Evolutionary conservation across 345 rosid genomes (phyloP).

Genomic region (Dipteronia dyeriana): DNA sequence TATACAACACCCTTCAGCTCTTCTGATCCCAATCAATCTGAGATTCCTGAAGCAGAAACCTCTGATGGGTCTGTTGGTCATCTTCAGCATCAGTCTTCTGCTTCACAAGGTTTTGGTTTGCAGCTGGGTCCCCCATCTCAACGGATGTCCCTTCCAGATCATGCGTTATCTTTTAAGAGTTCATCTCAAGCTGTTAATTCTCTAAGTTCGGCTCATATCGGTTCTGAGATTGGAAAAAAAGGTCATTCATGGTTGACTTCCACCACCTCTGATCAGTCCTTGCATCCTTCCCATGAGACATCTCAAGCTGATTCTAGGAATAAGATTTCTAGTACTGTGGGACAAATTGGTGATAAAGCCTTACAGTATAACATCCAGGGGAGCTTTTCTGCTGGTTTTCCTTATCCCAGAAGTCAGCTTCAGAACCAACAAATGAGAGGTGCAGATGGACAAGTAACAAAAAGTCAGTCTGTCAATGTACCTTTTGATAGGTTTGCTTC

Average conservation of each 20-base stretch:
- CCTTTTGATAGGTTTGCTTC: constrained; percentile 41
- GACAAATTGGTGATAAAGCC: constrained; percentile 33
- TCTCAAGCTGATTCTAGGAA: constrained; percentile 42
- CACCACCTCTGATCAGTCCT: constrained; percentile 43
- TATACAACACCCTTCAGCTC: constrained; percentile 49
- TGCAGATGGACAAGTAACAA: constrained; percentile 37
- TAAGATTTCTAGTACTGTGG: constrained; percentile 33
- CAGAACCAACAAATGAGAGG: constrained; percentile 41
- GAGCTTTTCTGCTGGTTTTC: constrained; percentile 41
- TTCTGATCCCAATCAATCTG: constrained; percentile 39
- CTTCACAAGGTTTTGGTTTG: constrained; percentile 77
- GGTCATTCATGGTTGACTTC: constrained; percentile 48
- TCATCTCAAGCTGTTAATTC: constrained; percentile 33
- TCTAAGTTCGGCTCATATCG: constrained; percentile 28
- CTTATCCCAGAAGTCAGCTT: constrained; percentile 46
- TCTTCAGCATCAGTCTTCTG: constrained; percentile 54
- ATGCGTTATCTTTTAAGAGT: constrained; percentile 38
- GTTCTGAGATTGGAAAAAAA: constrained; percentile 45
- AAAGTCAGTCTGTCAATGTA: constrained; percentile 32
- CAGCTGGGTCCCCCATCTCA: constrained; percentile 87
- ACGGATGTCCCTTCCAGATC: constrained; percentile 40
- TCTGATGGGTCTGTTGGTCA: constrained; percentile 63
- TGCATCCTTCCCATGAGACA: constrained; percentile 39
- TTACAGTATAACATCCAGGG: constrained; percentile 28
- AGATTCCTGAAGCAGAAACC: constrained; percentile 48